phyloP scores from a whole-genome alignment of 495 filamentous ascomycete genomes.

The Penicillium turbatum region DNA sequence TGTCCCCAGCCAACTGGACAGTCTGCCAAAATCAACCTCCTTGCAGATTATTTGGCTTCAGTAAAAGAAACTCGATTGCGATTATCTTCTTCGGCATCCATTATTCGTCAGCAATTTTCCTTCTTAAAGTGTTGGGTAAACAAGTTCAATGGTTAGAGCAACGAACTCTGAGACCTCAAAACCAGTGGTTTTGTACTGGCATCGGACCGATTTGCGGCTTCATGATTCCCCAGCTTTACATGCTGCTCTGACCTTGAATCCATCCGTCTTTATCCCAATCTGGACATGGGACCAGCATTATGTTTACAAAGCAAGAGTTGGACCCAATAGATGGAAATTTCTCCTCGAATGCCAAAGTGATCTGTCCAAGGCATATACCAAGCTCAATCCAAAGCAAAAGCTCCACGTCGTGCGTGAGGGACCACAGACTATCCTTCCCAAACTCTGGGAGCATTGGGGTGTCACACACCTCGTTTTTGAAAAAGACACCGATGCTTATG shows the following conservation, averaged over 20 bases:
- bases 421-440: slow-evolving; percentile 60
- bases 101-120: no score
- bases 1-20: no score
- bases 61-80: no score
- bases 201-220: slow-evolving; percentile 65
- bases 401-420: slow-evolving; percentile 64
- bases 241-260: slow-evolving; percentile 1
- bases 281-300: slow-evolving; percentile 70
- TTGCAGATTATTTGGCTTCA: no score
- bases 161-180: slow-evolving; percentile 12
- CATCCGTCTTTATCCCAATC: slow-evolving; percentile 20
- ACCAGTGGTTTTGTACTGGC: slow-evolving; percentile 68
- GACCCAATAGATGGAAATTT: slow-evolving; percentile 63
- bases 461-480: slow-evolving; percentile 70
- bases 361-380: slow-evolving; percentile 56
- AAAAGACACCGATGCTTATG: slow-evolving; percentile 69
- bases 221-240: slow-evolving; percentile 67
- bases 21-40: no score
- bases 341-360: slow-evolving; percentile 64
- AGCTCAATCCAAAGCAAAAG: slow-evolving; percentile 59
- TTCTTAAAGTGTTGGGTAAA: not conserved
- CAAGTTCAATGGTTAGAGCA: no score
- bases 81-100: no score
- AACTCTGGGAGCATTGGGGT: slow-evolving; percentile 63
- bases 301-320: slow-evolving; percentile 61